phyloP scores from a whole-genome alignment of 2,329 filamentous ascomycete genomes.

The Penicillium paneum region DNA sequence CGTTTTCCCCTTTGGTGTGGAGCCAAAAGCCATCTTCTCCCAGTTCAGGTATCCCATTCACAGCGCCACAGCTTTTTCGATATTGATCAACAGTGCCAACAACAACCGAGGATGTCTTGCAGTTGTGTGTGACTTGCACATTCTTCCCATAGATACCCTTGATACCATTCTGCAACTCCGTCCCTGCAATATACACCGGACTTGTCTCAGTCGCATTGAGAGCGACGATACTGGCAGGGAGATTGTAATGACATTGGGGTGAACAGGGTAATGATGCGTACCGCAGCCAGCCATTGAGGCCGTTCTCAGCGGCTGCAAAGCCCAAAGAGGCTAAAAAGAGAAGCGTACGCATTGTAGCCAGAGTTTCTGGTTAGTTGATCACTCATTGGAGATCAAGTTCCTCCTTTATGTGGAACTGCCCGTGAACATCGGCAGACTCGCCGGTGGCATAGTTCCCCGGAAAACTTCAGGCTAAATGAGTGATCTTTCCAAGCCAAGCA shows the following conservation, averaged over 20 bases:
- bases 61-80: constrained; percentile 20
- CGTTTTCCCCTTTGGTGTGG: constrained; percentile 44
- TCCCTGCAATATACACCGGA: constrained; percentile 58
- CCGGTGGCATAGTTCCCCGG: constrained; percentile 1
- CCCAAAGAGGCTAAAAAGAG: constrained; percentile 9
- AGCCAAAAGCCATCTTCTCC: constrained; percentile 58
- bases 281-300: constrained; percentile 61
- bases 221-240: constrained; percentile 52
- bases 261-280: constrained; percentile 55
- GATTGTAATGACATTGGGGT: constrained; percentile 34
- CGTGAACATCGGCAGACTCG: not conserved
- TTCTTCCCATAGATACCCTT: constrained; percentile 55
- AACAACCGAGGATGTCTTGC: constrained; percentile 22
- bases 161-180: constrained; percentile 59
- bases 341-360: constrained; percentile 8
- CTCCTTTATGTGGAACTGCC: constrained; percentile 7
- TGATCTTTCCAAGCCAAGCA: not conserved
- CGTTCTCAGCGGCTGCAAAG: constrained; percentile 53
- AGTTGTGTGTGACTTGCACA: constrained; percentile 34
- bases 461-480: constrained; percentile 17
- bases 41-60: constrained; percentile 24
- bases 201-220: constrained; percentile 54
- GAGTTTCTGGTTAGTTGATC: not conserved
- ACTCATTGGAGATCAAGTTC: not conserved
- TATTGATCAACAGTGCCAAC: constrained; percentile 35